Conservation (phyloP, 139 green algal species). For the Chlorella sp. region DNA sequence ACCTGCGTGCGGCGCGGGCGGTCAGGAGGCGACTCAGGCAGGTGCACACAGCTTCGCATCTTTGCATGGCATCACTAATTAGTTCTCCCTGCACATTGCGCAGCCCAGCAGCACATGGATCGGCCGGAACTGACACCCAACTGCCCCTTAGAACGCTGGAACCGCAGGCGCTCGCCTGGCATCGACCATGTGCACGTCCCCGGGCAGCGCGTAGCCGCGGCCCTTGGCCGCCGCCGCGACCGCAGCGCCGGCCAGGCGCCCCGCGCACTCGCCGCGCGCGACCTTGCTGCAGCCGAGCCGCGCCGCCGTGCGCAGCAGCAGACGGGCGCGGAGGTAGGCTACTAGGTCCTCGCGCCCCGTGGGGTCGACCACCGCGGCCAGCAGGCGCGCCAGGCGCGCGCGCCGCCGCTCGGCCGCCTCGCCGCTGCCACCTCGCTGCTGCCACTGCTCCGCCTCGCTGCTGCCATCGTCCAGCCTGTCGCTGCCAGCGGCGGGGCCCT, state of each 20-base stretch:
- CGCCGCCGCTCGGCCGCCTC: neutral
- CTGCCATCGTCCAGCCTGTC: neutral
- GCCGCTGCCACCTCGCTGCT: neutral
- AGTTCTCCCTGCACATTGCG: neutral
- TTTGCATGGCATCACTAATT: neutral
- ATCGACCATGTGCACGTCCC: slow-evolving; percentile 62
- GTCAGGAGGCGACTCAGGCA: neutral
- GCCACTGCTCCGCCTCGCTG: neutral
- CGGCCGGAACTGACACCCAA: neutral
- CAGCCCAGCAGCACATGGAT: neutral
- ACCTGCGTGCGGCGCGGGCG: neutral
- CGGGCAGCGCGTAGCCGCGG: slow-evolving; percentile 66
- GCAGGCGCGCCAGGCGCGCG: slow-evolving; percentile 11
- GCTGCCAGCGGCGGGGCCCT: neutral
- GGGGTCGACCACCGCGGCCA: slow-evolving; percentile 51
- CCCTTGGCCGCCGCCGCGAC: slow-evolving; percentile 72
- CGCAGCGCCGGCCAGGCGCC: slow-evolving; percentile 48
- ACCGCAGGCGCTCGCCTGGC: slow-evolving; percentile 19
- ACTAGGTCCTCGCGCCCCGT: slow-evolving; percentile 73
- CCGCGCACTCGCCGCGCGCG: slow-evolving; percentile 53
- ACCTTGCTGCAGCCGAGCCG: slow-evolving; percentile 56
- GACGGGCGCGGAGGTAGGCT: slow-evolving; percentile 46
- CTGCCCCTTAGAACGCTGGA: neutral
- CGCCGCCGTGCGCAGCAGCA: slow-evolving; percentile 49
- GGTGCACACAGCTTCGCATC: neutral